Evolutionary conservation across 2,329 filamentous ascomycete species (phyloP).

Genomic region (Aspergillus ustus): DNA sequence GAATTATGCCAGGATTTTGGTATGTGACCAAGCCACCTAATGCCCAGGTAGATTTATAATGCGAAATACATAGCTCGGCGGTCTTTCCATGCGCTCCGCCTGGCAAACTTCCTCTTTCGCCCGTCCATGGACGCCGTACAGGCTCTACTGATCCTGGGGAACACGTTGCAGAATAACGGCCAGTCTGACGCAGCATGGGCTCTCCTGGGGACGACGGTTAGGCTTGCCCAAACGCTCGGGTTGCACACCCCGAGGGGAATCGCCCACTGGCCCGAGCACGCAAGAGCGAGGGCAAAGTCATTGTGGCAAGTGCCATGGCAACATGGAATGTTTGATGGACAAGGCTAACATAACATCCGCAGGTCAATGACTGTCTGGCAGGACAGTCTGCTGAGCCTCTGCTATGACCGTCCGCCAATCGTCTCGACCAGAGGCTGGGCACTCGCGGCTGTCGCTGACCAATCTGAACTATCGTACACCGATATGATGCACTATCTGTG

Average conservation of each 20-base stretch:
- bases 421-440: conserved; percentile 33
- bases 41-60: not conserved
- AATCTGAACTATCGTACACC: conserved; percentile 27
- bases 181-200: conserved; percentile 40
- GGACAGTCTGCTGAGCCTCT: conserved; percentile 40
- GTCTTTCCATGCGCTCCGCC: conserved; percentile 56
- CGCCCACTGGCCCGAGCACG: conserved; percentile 28
- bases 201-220: conserved; percentile 35
- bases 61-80: conserved; percentile 26
- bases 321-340: not conserved
- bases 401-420: conserved; percentile 39
- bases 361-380: conserved; percentile 43
- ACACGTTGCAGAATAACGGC: conserved; percentile 45
- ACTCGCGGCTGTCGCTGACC: conserved; percentile 21
- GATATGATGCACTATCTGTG: conserved; percentile 37
- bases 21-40: conserved; percentile 15
- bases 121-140: conserved; percentile 61
- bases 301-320: conserved; percentile 27
- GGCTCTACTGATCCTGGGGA: conserved; percentile 60
- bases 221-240: conserved; percentile 40
- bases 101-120: conserved; percentile 63
- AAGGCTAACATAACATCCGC: not conserved
- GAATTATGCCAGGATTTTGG: conserved; percentile 34
- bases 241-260: conserved; percentile 44
- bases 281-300: conserved; percentile 28